phyloP scores from a whole-genome alignment of 148 eudicot genomes.

The Hydrangea macrophylla region DNA sequence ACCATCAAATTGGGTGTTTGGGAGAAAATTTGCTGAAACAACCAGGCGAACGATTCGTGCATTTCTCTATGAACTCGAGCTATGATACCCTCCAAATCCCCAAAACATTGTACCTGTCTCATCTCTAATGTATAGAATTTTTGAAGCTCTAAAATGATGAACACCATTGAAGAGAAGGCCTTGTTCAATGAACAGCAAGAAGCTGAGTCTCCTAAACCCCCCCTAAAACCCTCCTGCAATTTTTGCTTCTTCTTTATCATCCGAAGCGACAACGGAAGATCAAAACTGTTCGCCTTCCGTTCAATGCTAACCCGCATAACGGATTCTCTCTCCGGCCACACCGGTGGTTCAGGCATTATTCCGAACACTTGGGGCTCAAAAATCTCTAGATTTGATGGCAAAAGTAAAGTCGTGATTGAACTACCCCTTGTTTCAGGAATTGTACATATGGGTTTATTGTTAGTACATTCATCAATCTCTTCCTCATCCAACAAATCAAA shows the following conservation, averaged over 20 bases:
- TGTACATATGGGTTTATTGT: not conserved
- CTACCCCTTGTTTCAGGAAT: not conserved
- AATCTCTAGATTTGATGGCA: conserved; percentile 24
- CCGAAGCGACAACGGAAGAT: conserved; percentile 59
- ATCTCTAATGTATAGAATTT: conserved; percentile 41
- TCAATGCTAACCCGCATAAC: conserved; percentile 42
- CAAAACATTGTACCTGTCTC: conserved; percentile 41
- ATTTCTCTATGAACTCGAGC: conserved; percentile 50
- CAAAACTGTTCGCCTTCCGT: conserved; percentile 48
- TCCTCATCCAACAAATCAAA: not conserved
- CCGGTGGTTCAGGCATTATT: conserved; percentile 50
- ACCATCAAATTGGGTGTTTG: conserved; percentile 65
- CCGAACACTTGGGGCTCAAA: conserved; percentile 58
- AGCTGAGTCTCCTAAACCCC: conserved; percentile 12
- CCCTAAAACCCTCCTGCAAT: conserved; percentile 4
- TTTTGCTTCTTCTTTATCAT: conserved; percentile 56
- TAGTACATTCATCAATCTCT: not conserved
- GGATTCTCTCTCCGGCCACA: conserved; percentile 67
- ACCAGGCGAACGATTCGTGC: conserved; percentile 61
- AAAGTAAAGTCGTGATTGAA: not conserved
- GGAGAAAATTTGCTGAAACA: conserved; percentile 63
- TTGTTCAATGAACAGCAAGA: conserved; percentile 22
- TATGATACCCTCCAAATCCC: conserved; percentile 40
- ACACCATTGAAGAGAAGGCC: conserved; percentile 38
- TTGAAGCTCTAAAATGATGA: conserved; percentile 50